These are phyloP conservation scores for Porcisia hertigi DNA, from an alignment of 208 protist genomes.

Conservation along the genomic window DNA sequence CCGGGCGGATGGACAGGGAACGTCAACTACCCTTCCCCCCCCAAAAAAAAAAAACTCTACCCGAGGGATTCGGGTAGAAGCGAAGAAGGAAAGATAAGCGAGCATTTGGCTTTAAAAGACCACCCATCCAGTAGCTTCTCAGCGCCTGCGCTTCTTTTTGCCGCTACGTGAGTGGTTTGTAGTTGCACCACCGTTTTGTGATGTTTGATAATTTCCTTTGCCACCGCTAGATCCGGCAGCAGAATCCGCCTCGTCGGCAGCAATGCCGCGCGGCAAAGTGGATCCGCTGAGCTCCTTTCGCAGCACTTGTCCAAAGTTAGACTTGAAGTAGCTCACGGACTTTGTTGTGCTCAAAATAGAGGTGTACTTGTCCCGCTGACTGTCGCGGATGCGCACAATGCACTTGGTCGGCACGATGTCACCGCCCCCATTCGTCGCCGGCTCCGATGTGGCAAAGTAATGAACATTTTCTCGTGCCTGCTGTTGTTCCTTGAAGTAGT, in stretches of 20 bases:
- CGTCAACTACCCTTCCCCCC: no score
- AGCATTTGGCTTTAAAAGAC: no score
- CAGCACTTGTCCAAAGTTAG: slow-evolving; percentile 73
- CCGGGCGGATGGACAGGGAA: no score
- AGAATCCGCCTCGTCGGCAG: slow-evolving; percentile 10
- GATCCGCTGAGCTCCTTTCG: slow-evolving; percentile 66
- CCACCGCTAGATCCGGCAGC: neutral
- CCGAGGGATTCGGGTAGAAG: no score
- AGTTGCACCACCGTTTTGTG: neutral
- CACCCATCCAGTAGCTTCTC: neutral
- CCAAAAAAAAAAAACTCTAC: no score
- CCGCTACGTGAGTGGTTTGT: neutral
- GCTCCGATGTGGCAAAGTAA: slow-evolving; percentile 32
- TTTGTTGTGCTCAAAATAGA: slow-evolving; percentile 57
- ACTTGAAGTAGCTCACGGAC: slow-evolving; percentile 76
- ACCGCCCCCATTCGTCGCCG: neutral
- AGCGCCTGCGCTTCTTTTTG: neutral
- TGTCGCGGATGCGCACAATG: slow-evolving; percentile 72
- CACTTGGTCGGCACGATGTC: slow-evolving; percentile 60
- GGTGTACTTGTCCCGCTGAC: slow-evolving; percentile 63
- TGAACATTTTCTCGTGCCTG: slow-evolving; percentile 24
- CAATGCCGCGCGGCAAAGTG: slow-evolving; percentile 43
- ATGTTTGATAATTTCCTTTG: neutral
- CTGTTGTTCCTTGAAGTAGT: slow-evolving; percentile 29
- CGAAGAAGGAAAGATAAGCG: no score